A percentile compares a stretch with the other conserved stretches of the same genome.
phyloP scores from a whole-genome alignment of 2,329 filamentous ascomycete genomes.

The Fusarium coicis region DNA sequence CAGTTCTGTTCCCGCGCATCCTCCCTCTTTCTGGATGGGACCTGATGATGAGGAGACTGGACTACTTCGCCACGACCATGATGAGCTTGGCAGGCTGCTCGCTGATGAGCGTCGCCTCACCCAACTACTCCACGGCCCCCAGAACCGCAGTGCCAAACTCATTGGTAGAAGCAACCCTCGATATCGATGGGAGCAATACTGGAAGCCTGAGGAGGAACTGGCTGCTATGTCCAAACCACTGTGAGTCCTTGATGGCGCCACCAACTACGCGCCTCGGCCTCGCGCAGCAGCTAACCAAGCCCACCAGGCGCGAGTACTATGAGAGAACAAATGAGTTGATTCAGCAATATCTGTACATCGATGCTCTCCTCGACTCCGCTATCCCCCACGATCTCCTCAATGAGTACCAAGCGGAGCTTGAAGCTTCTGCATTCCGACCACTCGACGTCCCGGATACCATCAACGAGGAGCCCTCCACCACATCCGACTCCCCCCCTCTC shows the following conservation, averaged over 20 bases:
- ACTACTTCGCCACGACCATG: slow-evolving; percentile 49
- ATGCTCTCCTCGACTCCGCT: slow-evolving; percentile 88
- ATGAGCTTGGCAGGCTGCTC: slow-evolving; percentile 57
- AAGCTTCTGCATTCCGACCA: slow-evolving; percentile 63
- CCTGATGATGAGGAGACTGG: slow-evolving; percentile 50
- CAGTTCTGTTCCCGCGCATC: slow-evolving; percentile 38
- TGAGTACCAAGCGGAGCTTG: slow-evolving; percentile 77
- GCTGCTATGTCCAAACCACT: slow-evolving; percentile 76
- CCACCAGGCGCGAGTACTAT: slow-evolving; percentile 78
- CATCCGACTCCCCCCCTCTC: slow-evolving; percentile 47
- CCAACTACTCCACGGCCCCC: slow-evolving; percentile 71
- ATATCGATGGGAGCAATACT: slow-evolving; percentile 89
- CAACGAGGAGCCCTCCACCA: slow-evolving; percentile 68
- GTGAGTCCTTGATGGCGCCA: slow-evolving; percentile 50
- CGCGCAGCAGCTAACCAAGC: slow-evolving; percentile 7
- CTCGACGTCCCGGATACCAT: slow-evolving; percentile 78
- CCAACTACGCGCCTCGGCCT: not conserved
- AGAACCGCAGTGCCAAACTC: slow-evolving; percentile 84
- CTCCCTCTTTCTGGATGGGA: slow-evolving; percentile 39
- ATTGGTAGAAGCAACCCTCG: slow-evolving; percentile 89
- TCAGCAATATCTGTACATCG: slow-evolving; percentile 93
- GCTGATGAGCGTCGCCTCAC: slow-evolving; percentile 69
- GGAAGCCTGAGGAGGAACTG: slow-evolving; percentile 82
- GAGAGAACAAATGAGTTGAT: slow-evolving; percentile 89
- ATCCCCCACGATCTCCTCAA: slow-evolving; percentile 92